These are phyloP conservation scores for Agrocybe chaxingu DNA, from an alignment of 768 basidiomycete genomes.

Conservation along the genomic window DNA sequence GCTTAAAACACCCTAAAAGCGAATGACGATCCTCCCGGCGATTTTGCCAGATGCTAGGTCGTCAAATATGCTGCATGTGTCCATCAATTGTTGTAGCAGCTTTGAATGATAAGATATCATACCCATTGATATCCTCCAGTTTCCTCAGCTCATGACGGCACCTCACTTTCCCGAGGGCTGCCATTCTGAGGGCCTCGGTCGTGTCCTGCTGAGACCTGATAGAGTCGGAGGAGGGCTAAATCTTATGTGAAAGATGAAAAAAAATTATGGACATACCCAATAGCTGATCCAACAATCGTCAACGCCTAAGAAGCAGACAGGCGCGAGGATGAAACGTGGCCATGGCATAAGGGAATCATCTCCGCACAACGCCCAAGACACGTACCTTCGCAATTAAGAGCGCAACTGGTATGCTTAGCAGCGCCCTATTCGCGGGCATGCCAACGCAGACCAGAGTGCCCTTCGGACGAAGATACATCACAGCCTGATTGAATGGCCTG, in stretches of 20 bases:
- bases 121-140: slow-evolving; percentile 51
- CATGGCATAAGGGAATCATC: not conserved
- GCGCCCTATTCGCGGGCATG: slow-evolving; percentile 44
- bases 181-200: slow-evolving; percentile 73
- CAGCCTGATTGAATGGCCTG: slow-evolving; percentile 46
- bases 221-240: not conserved
- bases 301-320: slow-evolving; percentile 11
- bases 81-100: not conserved
- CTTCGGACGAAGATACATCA: slow-evolving; percentile 65
- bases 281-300: slow-evolving; percentile 38
- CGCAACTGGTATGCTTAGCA: slow-evolving; percentile 50
- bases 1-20: slow-evolving; percentile 10
- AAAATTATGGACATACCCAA: slow-evolving; percentile 25
- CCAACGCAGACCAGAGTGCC: slow-evolving; percentile 77
- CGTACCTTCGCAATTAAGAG: slow-evolving; percentile 32
- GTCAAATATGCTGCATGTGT: slow-evolving; percentile 20
- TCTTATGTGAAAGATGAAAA: not conserved
- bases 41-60: slow-evolving; percentile 27
- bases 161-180: slow-evolving; percentile 64
- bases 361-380: not conserved
- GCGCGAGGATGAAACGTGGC: not conserved
- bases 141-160: slow-evolving; percentile 45
- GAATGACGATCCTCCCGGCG: slow-evolving; percentile 29
- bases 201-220: slow-evolving; percentile 73
- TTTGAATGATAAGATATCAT: slow-evolving; percentile 16